Conservation (phyloP, 306 rosid genomes). For the Vachellia collinsii region DNA sequence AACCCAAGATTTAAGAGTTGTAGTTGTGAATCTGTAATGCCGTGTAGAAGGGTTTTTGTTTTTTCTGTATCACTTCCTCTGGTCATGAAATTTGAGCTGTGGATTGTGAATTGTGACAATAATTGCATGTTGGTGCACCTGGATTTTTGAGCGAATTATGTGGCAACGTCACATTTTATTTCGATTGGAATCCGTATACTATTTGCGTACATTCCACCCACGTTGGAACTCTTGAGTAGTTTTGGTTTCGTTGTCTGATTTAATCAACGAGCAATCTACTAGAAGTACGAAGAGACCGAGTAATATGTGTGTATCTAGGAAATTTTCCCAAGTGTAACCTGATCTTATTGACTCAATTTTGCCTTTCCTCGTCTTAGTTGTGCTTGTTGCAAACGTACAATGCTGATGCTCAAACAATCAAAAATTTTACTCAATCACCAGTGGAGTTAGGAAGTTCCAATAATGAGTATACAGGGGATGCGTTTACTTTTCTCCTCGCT, state of each 20-base stretch:
- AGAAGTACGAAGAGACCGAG: too few species aligned
- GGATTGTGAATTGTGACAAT: neutral
- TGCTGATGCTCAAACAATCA: neutral
- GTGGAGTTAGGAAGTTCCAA: neutral
- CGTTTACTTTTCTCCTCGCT: too few species aligned
- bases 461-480: neutral
- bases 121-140: conserved; percentile 23
- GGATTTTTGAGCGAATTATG: conserved; percentile 34
- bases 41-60: conserved; percentile 46
- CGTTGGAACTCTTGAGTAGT: conserved; percentile 2
- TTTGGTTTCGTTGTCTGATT: neutral
- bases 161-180: conserved; percentile 1
- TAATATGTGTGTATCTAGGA: too few species aligned
- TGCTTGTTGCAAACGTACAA: neutral
- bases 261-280: too few species aligned
- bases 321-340: too few species aligned
- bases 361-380: too few species aligned
- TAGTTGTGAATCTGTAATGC: conserved; percentile 5
- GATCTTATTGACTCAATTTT: too few species aligned
- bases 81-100: conserved; percentile 19
- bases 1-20: too few species aligned
- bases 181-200: conserved; percentile 14
- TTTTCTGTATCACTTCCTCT: conserved; percentile 29
- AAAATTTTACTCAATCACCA: neutral
- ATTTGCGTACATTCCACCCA: neutral